These are phyloP conservation scores for Candida tallmaniae DNA, from an alignment of 805 yeast species.

Conservation along the genomic window DNA sequence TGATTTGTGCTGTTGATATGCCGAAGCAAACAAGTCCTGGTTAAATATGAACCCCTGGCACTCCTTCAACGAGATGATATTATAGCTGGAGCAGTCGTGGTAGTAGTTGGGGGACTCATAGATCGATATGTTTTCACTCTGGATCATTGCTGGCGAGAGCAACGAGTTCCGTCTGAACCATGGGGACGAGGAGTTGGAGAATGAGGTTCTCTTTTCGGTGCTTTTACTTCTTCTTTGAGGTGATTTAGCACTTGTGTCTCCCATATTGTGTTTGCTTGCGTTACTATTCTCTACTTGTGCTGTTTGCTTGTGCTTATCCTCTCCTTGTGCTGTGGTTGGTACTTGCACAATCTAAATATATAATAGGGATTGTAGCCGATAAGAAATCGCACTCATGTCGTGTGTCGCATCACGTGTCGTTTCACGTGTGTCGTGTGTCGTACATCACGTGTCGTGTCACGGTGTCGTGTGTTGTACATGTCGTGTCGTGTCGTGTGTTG, in stretches of 20 bases:
- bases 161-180: conserved; percentile 54
- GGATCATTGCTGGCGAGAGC: conserved; percentile 53
- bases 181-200: conserved; percentile 43
- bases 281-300: too few relatives aligned
- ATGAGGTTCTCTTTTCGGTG: conserved; percentile 15
- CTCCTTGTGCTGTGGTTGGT: too few relatives aligned
- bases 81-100: conserved; percentile 22
- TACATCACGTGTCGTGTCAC: too few relatives aligned
- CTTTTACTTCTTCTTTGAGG: conserved; percentile 6
- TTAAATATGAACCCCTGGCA: conserved; percentile 76
- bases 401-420: too few relatives aligned
- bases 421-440: too few relatives aligned
- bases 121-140: conserved; percentile 49
- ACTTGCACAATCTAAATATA: too few relatives aligned
- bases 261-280: too few relatives aligned
- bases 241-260: conserved; percentile 1
- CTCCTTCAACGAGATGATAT: conserved; percentile 47
- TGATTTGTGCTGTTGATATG: conserved; percentile 54
- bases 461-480: too few relatives aligned
- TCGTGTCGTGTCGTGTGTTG: too few relatives aligned
- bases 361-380: too few relatives aligned
- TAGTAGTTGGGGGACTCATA: conserved; percentile 43
- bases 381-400: too few relatives aligned
- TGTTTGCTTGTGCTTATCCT: too few relatives aligned
- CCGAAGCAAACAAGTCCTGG: conserved; percentile 70